These are phyloP conservation scores for Metschnikowia santaceciliae DNA, from an alignment of 805 yeast species.

Conservation along the genomic window DNA sequence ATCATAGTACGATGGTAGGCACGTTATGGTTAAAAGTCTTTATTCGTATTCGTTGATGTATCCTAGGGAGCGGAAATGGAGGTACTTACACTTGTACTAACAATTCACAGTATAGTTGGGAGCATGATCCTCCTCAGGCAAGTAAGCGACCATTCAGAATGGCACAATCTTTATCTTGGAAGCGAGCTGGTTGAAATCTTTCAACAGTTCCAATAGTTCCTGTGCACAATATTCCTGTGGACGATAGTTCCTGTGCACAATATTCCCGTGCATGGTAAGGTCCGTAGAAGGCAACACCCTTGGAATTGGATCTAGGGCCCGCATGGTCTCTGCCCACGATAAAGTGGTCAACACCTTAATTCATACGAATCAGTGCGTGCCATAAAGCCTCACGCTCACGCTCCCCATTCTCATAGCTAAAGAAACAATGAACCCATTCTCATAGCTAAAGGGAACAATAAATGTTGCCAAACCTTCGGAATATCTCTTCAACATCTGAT, in stretches of 20 bases:
- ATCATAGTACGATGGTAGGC: too few species aligned
- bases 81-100: too few species aligned
- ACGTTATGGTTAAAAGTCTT: too few species aligned
- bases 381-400: constrained; percentile 98
- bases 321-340: constrained; percentile 98
- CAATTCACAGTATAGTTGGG: constrained; percentile 78
- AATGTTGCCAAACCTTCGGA: constrained; percentile 90
- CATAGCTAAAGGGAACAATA: constrained; percentile 92
- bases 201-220: constrained; percentile 71
- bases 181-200: constrained; percentile 58
- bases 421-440: constrained; percentile 99
- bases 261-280: constrained; percentile 73
- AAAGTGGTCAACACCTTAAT: constrained; percentile 95
- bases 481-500: constrained; percentile 85
- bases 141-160: constrained; percentile 92
- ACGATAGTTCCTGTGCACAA: too few species aligned
- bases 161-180: constrained; percentile 79
- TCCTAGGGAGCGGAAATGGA: too few species aligned
- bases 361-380: constrained; percentile 96
- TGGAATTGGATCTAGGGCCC: constrained; percentile 85
- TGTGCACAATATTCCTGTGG: constrained; percentile 33
- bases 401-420: constrained; percentile 96
- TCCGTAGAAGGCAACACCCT: constrained; percentile 92
- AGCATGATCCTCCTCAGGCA: constrained; percentile 93
- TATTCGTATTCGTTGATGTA: too few species aligned